These are phyloP conservation scores for Dicorynia guianensis DNA, from an alignment of 306 rosid species.

Conservation along the genomic window DNA sequence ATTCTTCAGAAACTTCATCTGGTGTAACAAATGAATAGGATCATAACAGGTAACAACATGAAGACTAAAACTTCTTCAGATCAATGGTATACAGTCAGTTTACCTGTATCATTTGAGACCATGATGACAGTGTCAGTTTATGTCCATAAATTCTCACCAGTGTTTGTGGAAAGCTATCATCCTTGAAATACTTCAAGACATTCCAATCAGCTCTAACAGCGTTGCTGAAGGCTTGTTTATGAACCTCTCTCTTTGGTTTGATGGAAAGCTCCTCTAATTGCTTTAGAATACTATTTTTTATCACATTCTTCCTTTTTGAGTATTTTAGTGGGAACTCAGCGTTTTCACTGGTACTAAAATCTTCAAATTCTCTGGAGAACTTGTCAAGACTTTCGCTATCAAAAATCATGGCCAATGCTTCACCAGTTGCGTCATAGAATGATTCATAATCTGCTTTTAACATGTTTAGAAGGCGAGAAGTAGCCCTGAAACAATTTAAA, in stretches of 20 bases:
- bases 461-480: conserved; percentile 30
- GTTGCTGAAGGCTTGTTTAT: conserved; percentile 1
- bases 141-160: conserved; percentile 24
- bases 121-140: conserved; percentile 34
- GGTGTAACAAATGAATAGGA: background rate
- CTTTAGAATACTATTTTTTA: conserved; percentile 5
- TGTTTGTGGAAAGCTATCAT: conserved; percentile 23
- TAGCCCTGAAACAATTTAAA: conserved; percentile 39
- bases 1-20: conserved; percentile 26
- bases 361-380: conserved; percentile 35
- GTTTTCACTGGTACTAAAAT: background rate
- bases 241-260: background rate
- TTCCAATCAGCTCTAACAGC: conserved; percentile 28
- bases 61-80: background rate
- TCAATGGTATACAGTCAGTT: background rate
- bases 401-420: conserved; percentile 50
- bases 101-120: conserved; percentile 54
- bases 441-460: conserved; percentile 41
- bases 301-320: conserved; percentile 6
- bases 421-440: conserved; percentile 38
- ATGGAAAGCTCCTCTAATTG: conserved; percentile 20
- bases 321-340: background rate
- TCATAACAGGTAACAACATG: background rate
- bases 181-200: conserved; percentile 29
- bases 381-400: conserved; percentile 40